Evolutionary conservation across 2,329 filamentous ascomycete genomes (phyloP).

Genomic region (Penicillium oxalicum): DNA sequence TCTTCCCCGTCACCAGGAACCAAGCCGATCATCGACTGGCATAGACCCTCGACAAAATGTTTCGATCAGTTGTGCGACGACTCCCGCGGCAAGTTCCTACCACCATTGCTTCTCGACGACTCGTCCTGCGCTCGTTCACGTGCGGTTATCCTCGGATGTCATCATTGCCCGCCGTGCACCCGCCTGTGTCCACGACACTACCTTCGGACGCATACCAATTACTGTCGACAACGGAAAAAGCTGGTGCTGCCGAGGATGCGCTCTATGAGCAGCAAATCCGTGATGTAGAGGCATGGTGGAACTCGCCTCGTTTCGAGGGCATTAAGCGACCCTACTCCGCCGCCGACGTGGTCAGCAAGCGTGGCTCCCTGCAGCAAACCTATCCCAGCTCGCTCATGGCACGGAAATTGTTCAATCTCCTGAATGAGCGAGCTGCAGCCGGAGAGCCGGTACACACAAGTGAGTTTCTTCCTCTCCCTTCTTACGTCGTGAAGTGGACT

Average conservation of each 20-base stretch:
- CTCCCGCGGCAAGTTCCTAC: slow-evolving; percentile 29
- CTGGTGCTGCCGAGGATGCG: slow-evolving; percentile 73
- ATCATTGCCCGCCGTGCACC: slow-evolving; percentile 51
- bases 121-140: slow-evolving; percentile 30
- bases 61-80: slow-evolving; percentile 33
- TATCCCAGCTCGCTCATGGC: slow-evolving; percentile 95
- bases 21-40: neutral
- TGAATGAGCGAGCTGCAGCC: slow-evolving; percentile 69
- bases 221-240: slow-evolving; percentile 69
- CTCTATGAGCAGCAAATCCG: slow-evolving; percentile 78
- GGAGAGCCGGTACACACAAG: slow-evolving; percentile 91
- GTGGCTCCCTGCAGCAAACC: slow-evolving; percentile 76
- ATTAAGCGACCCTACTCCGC: slow-evolving; percentile 90
- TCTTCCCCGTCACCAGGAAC: neutral
- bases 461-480: slow-evolving; percentile 37
- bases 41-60: slow-evolving; percentile 20
- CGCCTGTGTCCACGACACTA: slow-evolving; percentile 55
- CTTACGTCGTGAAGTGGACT: neutral
- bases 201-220: slow-evolving; percentile 80
- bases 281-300: slow-evolving; percentile 89
- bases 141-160: slow-evolving; percentile 48
- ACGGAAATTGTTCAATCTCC: slow-evolving; percentile 83
- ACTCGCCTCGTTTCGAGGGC: slow-evolving; percentile 71
- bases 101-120: slow-evolving; percentile 17
- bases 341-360: slow-evolving; percentile 86